Evolutionary conservation across 805 yeast species (phyloP).

Genomic region (Candida stauntonica): DNA sequence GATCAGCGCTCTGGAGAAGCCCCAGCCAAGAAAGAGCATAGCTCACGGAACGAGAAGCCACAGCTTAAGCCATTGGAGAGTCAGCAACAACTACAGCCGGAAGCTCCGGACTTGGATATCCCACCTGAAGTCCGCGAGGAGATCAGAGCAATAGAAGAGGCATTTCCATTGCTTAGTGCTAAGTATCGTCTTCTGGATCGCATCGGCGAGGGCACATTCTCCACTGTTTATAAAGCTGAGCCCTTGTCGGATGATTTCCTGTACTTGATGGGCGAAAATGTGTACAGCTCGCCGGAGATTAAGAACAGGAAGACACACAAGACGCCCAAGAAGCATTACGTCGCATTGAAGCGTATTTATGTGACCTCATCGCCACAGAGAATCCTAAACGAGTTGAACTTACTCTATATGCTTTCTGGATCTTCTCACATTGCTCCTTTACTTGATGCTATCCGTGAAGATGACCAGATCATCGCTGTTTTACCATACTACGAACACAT

Average conservation of each 20-base stretch:
- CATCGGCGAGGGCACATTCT: constrained; percentile 88
- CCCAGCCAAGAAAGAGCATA: no score
- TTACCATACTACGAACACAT: constrained; percentile 88
- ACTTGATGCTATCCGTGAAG: constrained; percentile 78
- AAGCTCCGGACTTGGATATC: constrained; percentile 35
- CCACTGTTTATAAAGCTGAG: constrained; percentile 74
- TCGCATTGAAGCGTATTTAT: constrained; percentile 89
- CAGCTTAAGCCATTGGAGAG: not conserved
- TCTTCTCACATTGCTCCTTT: constrained; percentile 80
- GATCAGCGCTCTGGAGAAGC: no score
- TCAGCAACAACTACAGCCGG: not conserved
- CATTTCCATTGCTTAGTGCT: constrained; percentile 46
- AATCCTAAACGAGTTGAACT: constrained; percentile 79
- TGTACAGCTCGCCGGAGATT: constrained; percentile 30
- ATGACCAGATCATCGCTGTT: constrained; percentile 91
- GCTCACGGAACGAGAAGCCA: not conserved
- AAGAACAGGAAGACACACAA: constrained; percentile 25
- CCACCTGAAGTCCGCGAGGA: constrained; percentile 53
- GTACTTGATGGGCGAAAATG: constrained; percentile 32
- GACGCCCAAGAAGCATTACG: constrained; percentile 33
- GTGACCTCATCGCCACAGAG: constrained; percentile 94
- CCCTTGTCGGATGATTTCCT: constrained; percentile 35
- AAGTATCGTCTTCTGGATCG: constrained; percentile 33
- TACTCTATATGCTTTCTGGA: constrained; percentile 65
- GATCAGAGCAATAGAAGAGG: constrained; percentile 47